Base-by-base conservation (phyloP, 129 eudicot genomes). In the Gnaphalium uliginosum region DNA sequence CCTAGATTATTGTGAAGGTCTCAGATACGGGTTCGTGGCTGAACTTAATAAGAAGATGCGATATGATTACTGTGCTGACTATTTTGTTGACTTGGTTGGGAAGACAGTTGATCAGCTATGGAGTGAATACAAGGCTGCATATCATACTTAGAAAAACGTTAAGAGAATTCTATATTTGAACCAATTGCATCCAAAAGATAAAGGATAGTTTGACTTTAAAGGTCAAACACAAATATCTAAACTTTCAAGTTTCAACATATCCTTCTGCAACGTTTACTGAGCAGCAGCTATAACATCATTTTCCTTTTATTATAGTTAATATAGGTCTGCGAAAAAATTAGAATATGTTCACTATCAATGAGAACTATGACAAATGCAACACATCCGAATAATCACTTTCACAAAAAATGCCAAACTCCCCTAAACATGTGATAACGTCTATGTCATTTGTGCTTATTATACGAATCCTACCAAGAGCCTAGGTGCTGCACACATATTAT, bases 221-320 rank as follows among this genome's bases (percentile, higher is more conserved):
- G 30, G 65, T 59, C 65, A 59, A 58, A 58, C 64, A 23, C 0
- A 24, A 24, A 23, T 6, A 59, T 21, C 13, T 24, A 6, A 1
- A 24, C 8, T 10, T 22, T 59, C 5, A 2, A 11, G 6, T 10
- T 22, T 59, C 5, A 2, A 11, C 5, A 11, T 7, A 24, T 23
- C 22, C 14, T 59, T 59, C 65, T 59, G 32, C n/a, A 68, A 68
- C 70, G 43, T 58, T 68, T 69, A 69, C 72, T 77, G 67, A 74
- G 88, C 86, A 18, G 83, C 79, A 76, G 88, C 73, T 69, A 88
- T 79, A 24, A 90, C 98, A 81, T 90, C 88, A 30, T 82, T 46
- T 77, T 80, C 71, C 96, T 81, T 48, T 86, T 88, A 82, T 93
- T 93, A 84, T 93, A 11, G 98, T 95, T 72, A 86, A 70, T 43